Evolutionary conservation across 306 rosid species (phyloP).

Genomic region (Trichosanthes truncata): DNA sequence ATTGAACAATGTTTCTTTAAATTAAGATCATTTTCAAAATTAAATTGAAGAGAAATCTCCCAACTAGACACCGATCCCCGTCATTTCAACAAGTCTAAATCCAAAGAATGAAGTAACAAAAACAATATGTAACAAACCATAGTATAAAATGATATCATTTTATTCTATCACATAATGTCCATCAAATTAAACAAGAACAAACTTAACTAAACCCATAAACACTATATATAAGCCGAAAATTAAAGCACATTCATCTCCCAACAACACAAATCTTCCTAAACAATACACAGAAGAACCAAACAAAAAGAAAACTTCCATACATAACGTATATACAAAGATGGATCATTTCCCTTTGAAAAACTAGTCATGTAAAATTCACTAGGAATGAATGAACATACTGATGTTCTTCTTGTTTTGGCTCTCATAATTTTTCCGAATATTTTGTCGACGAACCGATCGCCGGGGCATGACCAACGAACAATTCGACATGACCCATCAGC

Average conservation of each 20-base stretch:
- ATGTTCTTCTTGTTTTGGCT: neutral
- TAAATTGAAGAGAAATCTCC: too few species aligned
- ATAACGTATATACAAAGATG: neutral
- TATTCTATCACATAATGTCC: neutral
- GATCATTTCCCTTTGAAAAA: neutral
- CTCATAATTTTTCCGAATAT: neutral
- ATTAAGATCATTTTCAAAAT: too few species aligned
- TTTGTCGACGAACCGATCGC: neutral
- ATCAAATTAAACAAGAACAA: neutral
- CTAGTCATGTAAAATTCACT: neutral
- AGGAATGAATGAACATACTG: neutral
- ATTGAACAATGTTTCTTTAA: too few species aligned
- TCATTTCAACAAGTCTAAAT: too few species aligned
- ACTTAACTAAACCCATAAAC: neutral
- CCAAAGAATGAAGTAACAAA: too few species aligned
- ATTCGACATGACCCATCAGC: slow-evolving; percentile 77
- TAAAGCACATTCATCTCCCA: neutral
- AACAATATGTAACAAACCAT: too few species aligned
- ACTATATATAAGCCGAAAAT: neutral
- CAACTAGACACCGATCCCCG: too few species aligned
- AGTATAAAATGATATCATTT: neutral
- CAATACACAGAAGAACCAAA: neutral
- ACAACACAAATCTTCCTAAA: neutral
- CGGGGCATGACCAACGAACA: slow-evolving; percentile 72
- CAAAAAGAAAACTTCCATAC: neutral